Base-by-base conservation (phyloP, 208 protist genomes). In the Wallacemonas rigidus region DNA sequence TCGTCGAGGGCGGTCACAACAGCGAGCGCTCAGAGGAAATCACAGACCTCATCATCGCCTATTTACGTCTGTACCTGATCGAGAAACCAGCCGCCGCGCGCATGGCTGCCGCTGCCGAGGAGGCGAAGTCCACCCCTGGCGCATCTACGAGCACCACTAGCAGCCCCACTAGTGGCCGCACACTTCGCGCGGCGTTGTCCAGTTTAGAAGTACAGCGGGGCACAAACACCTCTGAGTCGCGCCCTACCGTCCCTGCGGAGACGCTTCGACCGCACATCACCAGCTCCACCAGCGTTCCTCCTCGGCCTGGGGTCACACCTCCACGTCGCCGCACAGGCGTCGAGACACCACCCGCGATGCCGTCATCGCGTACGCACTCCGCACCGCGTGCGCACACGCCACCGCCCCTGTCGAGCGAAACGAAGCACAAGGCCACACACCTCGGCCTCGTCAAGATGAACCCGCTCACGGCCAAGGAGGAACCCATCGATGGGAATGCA, bases 1-100 rank as follows among this genome's bases (percentile, higher is more conserved):
- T 96, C 9, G 84, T 97, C 6, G 80, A 86, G 0, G 97, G 96
- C 45, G 94, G 92, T 48, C 97, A 99, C 88, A 98, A 98, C 69
- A 87, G 90, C 70, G 84, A 95, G 48, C 86, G 97, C n/a, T 83
- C 82, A 35, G 74, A 83, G 12, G 80, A 88, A 15, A 88, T 95
- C 36, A 80, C 89, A n/a, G 73, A 95, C 26, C 73, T 85, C 9
- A 96, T 96, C 51, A 80, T 50, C 15, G 80, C 81, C 50, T 98
- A 98, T 72, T 88, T 98, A 55, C 78, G 47, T 12, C 75, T 95
- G 8, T 93, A 94, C 83, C 58, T 93, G 38, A 80, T 96, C 65
- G 81, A 89, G 40, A 95, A 94, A 63, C 82, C 81, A 8, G 38
- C 77, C 47, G 72, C 75, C 41, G 74, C 50, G 67, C 74, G 67